Evolutionary conservation across 73 alveolate species (phyloP).

Genomic region (Paraurostyla sp.): DNA sequence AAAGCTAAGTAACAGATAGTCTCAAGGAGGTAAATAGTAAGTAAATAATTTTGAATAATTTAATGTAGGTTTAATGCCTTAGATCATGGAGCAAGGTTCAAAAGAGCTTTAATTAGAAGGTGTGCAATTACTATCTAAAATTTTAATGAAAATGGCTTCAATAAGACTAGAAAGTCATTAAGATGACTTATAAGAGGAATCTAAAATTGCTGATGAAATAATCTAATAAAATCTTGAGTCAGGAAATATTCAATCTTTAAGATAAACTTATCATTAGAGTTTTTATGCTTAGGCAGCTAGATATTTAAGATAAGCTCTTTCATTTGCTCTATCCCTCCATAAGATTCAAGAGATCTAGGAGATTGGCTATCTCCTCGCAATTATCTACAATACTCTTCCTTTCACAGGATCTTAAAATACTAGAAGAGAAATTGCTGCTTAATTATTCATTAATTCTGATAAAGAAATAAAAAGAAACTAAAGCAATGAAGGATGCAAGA

Average conservation of each 20-base stretch:
- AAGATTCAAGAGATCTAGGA: neutral
- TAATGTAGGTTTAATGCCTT: constrained; percentile 22
- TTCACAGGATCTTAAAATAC: neutral
- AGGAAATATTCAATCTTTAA: neutral
- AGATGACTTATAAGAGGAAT: constrained; percentile 29
- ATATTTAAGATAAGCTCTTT: neutral
- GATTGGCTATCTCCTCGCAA: constrained; percentile 28
- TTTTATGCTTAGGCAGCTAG: neutral
- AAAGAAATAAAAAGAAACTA: neutral
- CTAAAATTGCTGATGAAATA: constrained; percentile 34
- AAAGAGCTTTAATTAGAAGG: neutral
- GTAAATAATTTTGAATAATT: too few relatives aligned
- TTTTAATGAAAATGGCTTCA: constrained; percentile 15
- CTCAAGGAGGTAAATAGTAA: neutral
- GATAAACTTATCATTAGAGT: neutral
- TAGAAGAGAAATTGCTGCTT: constrained; percentile 32
- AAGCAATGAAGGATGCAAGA: neutral
- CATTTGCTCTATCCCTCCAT: neutral
- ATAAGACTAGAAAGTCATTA: neutral
- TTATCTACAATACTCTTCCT: constrained; percentile 14
- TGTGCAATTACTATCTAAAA: neutral
- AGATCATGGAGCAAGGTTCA: constrained; percentile 23
- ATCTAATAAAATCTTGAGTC: neutral
- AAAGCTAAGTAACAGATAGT: neutral
- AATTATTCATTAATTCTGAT: neutral